Evolutionary conservation across 1,284 basidiomycete genomes (phyloP).

Genomic region (Ceratobasidium sp.): DNA sequence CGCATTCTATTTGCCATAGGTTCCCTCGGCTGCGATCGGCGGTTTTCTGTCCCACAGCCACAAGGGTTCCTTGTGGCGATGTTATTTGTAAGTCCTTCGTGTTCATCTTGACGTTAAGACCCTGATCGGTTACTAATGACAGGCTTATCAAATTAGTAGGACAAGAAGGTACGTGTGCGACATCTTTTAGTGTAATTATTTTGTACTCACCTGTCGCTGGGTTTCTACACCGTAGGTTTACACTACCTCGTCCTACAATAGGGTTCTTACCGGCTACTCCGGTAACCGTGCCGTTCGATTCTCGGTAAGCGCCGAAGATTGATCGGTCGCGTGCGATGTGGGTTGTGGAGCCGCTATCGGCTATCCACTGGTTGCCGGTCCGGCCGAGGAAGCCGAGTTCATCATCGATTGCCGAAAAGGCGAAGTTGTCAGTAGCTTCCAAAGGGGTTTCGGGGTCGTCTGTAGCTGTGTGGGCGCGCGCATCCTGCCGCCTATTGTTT

Average conservation of each 20-base stretch:
- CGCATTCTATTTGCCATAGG: slow-evolving; percentile 1
- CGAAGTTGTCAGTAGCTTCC: background rate
- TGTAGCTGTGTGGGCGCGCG: background rate
- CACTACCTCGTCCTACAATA: slow-evolving; percentile 34
- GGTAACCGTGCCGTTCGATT: background rate
- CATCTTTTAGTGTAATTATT: slow-evolving; percentile 52
- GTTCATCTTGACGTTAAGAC: background rate
- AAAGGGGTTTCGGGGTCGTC: background rate
- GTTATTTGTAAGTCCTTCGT: background rate
- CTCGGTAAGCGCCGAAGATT: background rate
- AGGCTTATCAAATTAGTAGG: slow-evolving; percentile 58
- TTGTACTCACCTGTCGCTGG: slow-evolving; percentile 23
- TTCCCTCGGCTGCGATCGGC: background rate
- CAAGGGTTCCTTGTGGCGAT: too few relatives aligned
- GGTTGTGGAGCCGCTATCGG: background rate
- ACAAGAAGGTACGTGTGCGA: slow-evolving; percentile 55
- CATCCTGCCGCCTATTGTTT: background rate
- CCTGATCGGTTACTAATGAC: slow-evolving; percentile 45
- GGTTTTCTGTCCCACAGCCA: background rate
- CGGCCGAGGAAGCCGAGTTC: background rate
- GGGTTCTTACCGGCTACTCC: slow-evolving; percentile 10
- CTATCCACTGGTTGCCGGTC: background rate
- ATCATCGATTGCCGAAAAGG: background rate
- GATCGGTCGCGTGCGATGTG: slow-evolving; percentile 3
- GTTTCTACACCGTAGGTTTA: slow-evolving; percentile 46